These are phyloP conservation scores for Glycine soja DNA, from an alignment of 306 rosid species.

Conservation along the genomic window DNA sequence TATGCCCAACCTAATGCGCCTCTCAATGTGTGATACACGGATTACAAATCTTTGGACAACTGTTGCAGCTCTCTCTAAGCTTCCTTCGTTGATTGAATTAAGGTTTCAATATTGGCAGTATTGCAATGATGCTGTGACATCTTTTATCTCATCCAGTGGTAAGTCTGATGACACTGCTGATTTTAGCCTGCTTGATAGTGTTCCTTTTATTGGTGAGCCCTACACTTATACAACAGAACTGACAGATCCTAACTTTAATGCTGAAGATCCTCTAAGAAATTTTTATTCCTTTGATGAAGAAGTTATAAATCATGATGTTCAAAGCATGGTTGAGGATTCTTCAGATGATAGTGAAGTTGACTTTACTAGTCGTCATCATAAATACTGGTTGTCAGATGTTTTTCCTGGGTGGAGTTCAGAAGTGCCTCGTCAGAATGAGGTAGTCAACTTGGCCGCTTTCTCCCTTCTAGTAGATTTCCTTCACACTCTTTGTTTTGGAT, in stretches of 20 bases:
- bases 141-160: constrained; percentile 55
- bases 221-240: constrained; percentile 47
- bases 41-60: constrained; percentile 92
- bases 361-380: constrained; percentile 51
- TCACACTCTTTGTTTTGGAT: constrained; percentile 2
- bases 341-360: constrained; percentile 72
- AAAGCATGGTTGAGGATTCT: constrained; percentile 69
- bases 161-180: constrained; percentile 52
- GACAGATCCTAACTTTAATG: constrained; percentile 52
- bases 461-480: constrained; percentile 16
- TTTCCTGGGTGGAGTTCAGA: constrained; percentile 54
- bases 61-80: constrained; percentile 75
- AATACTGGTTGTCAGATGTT: constrained; percentile 55
- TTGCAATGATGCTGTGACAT: constrained; percentile 64
- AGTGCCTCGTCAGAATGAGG: constrained; percentile 64
- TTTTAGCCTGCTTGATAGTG: constrained; percentile 49
- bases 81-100: constrained; percentile 78
- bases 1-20: constrained; percentile 81
- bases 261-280: constrained; percentile 55
- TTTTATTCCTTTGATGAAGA: constrained; percentile 58
- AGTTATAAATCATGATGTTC: constrained; percentile 56
- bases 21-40: constrained; percentile 82
- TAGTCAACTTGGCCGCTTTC: constrained; percentile 41
- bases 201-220: constrained; percentile 53
- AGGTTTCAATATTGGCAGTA: constrained; percentile 77